These are phyloP conservation scores for Cornus florida DNA, from an alignment of 148 eudicot species.

Conservation along the genomic window DNA sequence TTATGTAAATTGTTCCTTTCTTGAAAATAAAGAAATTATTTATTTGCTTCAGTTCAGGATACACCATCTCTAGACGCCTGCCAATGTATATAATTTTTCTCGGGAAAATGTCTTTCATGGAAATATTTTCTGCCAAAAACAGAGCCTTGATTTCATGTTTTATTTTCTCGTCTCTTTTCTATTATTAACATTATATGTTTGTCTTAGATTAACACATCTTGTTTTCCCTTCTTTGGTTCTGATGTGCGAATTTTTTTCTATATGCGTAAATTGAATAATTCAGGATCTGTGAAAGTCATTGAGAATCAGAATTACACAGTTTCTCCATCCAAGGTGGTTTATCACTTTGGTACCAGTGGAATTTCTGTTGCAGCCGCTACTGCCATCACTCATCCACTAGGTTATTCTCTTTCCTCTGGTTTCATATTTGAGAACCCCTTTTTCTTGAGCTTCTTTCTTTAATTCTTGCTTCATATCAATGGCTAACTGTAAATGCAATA, in stretches of 20 bases:
- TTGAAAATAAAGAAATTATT: too few relatives aligned
- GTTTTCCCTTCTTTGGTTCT: background rate
- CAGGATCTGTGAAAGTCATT: constrained; percentile 16
- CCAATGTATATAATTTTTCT: background rate
- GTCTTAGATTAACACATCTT: background rate
- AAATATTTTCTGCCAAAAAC: background rate
- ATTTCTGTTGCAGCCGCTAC: constrained; percentile 84
- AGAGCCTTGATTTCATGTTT: too few relatives aligned
- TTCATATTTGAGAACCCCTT: too few relatives aligned
- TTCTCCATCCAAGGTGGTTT: constrained; percentile 50
- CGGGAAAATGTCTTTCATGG: background rate
- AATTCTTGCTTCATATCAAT: background rate
- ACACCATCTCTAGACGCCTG: too few relatives aligned
- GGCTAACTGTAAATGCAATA: background rate
- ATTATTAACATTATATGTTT: too few relatives aligned
- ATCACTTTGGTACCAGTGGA: constrained; percentile 82
- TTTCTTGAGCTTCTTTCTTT: background rate
- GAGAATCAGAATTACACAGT: constrained; percentile 41
- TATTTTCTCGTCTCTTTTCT: too few relatives aligned
- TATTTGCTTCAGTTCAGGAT: too few relatives aligned
- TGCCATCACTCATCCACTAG: constrained; percentile 84
- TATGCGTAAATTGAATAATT: background rate
- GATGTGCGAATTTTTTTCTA: background rate
- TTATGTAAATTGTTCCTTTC: too few relatives aligned
- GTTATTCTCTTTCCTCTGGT: constrained; percentile 22